Evolutionary conservation across 2,329 filamentous ascomycete species (phyloP).

Genomic region (Fusarium domesticum): DNA sequence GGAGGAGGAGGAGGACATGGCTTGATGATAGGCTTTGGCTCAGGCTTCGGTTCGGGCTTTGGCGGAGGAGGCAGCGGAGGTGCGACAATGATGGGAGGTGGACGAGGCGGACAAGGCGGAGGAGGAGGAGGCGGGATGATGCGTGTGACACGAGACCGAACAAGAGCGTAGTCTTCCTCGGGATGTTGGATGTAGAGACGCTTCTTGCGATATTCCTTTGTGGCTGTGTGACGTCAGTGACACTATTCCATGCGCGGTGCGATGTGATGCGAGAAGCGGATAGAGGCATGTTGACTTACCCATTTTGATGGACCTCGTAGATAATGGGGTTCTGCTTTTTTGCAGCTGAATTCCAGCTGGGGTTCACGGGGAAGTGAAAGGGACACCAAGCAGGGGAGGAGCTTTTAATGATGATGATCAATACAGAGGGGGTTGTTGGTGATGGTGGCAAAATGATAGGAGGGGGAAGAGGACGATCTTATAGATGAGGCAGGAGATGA

Average conservation of each 20-base stretch:
- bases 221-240: conserved; percentile 29
- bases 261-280: conserved; percentile 4
- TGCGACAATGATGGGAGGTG: conserved; percentile 16
- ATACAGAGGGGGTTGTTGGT: no score
- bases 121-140: conserved; percentile 37
- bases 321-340: not conserved
- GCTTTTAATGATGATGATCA: no score
- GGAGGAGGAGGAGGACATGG: conserved; percentile 11
- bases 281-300: conserved; percentile 18
- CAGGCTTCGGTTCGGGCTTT: conserved; percentile 16
- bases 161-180: conserved; percentile 37
- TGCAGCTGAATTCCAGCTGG: no score
- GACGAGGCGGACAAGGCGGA: conserved; percentile 26
- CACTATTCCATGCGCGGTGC: conserved; percentile 5
- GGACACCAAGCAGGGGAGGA: no score
- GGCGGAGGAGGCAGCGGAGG: conserved; percentile 27
- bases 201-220: conserved; percentile 38
- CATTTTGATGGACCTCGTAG: conserved; percentile 15
- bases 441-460: no score
- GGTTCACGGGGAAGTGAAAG: not conserved
- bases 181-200: conserved; percentile 43
- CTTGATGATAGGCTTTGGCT: conserved; percentile 3
- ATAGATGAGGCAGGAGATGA: no score
- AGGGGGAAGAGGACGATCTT: no score
- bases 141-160: conserved; percentile 38